Evolutionary conservation across 2,329 filamentous ascomycete species (phyloP), one percentile per base, ranked within the genome.

Genomic region (Penicillium nordicum): DNA sequence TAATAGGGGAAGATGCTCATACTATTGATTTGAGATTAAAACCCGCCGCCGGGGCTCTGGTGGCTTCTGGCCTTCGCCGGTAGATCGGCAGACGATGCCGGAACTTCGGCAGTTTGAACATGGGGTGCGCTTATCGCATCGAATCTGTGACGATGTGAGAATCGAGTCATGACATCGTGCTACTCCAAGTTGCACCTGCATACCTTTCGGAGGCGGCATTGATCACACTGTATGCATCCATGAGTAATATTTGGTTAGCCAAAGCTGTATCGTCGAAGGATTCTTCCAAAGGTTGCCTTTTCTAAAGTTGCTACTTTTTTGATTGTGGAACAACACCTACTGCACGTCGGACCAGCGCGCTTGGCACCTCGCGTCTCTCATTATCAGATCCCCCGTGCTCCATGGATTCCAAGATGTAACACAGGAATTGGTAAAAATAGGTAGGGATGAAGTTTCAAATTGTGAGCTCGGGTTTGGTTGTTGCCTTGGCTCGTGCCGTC

Each of bases 11-110:
- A 45, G 1, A 51, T 44, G 8, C 1, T 21, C 73, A 46, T 68
- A 76, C 74, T 77, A 77, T 63, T 76, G 69, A 62, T 69, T 72
- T 6, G 75, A 77, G 44, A 77, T 74, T 30, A 76, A 58, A 1
- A 77, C 72, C 30, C 75, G 68, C 29, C 74, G 72, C 42, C 72
- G 67, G 43, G 72, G 71, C 61, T 76, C 74, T 23, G 64, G 53
- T 27, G 68, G 62, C 36, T 68, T 71, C 45, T 73, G 71, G 12
- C 71, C 69, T 46, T 69, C 67, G 4, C 70, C 72, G 10, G 73
- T 75, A 6, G 72, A 75, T 36, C 72, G 69, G 53, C 75, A 77
- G 43, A 62, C 53, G 23, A 74, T 66, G 43, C 70, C 65, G 2
- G 73, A 73, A 25, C 68, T 71, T 41, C 71, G 69, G 54, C 75